Conservation (phyloP, 164 flowering plant genomes). For the Chimonanthus salicifolius region DNA sequence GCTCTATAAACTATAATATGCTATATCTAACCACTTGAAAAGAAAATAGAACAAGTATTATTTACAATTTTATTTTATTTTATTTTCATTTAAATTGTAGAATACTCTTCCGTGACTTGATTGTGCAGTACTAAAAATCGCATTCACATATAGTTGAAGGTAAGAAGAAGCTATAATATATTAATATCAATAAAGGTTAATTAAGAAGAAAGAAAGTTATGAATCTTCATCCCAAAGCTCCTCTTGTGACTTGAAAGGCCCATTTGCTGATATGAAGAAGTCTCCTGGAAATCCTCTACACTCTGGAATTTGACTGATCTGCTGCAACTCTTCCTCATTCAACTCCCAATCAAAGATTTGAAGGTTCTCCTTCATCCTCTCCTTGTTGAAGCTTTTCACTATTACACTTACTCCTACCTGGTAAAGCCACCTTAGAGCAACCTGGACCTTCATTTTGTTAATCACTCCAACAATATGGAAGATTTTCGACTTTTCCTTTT, state of each 20-base stretch:
- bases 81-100: too few species aligned
- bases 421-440: slow-evolving; percentile 25
- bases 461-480: too few species aligned
- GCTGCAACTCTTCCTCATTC: slow-evolving; percentile 16
- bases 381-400: slow-evolving; percentile 30
- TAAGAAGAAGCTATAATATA: too few species aligned
- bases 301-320: slow-evolving; percentile 22
- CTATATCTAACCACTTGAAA: too few species aligned
- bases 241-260: slow-evolving; percentile 19
- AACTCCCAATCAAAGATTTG: slow-evolving; percentile 28
- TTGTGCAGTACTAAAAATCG: too few species aligned
- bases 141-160: too few species aligned
- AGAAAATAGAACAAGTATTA: too few species aligned
- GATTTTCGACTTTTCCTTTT: too few species aligned
- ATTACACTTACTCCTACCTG: slow-evolving; percentile 24
- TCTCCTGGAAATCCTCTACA: neutral
- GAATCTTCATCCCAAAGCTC: slow-evolving; percentile 35
- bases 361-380: slow-evolving; percentile 23
- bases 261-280: slow-evolving; percentile 10
- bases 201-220: neutral
- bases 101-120: too few species aligned
- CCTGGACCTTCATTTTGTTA: slow-evolving; percentile 6
- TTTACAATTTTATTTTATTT: too few species aligned
- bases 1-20: too few species aligned
- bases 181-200: too few species aligned